Evolutionary conservation across 306 rosid genomes (phyloP), one percentile per base, ranked within the genome.

Genomic region (Prunus mira): DNA sequence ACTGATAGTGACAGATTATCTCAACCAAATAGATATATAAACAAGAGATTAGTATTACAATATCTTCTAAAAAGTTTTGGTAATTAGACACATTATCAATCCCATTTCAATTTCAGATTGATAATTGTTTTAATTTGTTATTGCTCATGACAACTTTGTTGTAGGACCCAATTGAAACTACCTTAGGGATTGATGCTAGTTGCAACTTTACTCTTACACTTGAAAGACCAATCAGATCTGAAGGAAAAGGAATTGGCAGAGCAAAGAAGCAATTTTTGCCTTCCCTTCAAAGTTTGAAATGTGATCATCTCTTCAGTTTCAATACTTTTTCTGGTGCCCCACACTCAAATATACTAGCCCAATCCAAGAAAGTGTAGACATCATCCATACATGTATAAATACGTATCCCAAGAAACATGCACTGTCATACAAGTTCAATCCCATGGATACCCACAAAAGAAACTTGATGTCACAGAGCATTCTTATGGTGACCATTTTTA

Each of bases 281-380:
- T 91, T 91, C 50, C 91, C 96, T 90, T 91, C 77, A 86, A 94
- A 91, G 98, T 77, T 70, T 82, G 75, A 75, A 65, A 78, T 83
- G 67, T 74, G 84, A 75, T 83, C 65, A 73, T 84, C 62, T 60
- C 89, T 78, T 84, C 67, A 76, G 79, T 80, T 74, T 83, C 61
- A 76, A 80, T 80, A 79, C 84, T 77, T 82, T 34, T 79, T 83
- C 87, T 77, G 80, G 61, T 49, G 55, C 81, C 15, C 60, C 34
- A 76, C 71, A 47, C 52, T 47, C 17, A 43, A 62, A 32, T 65
- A 60, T 32, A 58, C 55, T 56, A 12, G 67, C 34, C 49, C 70
- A 38, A 38, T 60, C 71, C 74, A 38, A 38, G 43, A 38, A 38
- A 38, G 43, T 41, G 20, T 55, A 32, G 76, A 61, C 66, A 62